Evolutionary conservation across 768 basidiomycete genomes (phyloP).

Genomic region (Tylopilus subfusipes): DNA sequence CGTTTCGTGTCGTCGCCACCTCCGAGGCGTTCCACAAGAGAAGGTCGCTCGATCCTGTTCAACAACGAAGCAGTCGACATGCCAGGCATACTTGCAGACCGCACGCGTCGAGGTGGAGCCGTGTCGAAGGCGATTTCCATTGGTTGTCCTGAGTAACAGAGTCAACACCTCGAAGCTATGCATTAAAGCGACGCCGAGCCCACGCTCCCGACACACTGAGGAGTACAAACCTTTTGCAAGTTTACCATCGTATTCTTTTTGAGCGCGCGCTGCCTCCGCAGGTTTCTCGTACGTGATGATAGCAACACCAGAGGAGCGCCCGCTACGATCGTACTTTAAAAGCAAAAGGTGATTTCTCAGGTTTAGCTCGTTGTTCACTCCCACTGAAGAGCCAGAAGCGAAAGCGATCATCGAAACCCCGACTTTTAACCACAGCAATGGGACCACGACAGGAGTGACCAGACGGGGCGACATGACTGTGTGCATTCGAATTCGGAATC

Average conservation of each 20-base stretch:
- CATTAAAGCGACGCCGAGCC: neutral
- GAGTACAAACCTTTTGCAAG: conserved; percentile 71
- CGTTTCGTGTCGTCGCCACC: conserved; percentile 37
- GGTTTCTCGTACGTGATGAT: conserved; percentile 75
- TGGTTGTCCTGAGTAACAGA: conserved; percentile 58
- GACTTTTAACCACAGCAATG: conserved; percentile 23
- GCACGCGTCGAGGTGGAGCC: conserved; percentile 41
- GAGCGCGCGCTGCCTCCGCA: conserved; percentile 77
- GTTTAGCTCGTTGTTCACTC: conserved; percentile 51
- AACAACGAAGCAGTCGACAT: conserved; percentile 56
- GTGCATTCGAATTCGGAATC: conserved; percentile 42
- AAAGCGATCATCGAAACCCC: conserved; percentile 40
- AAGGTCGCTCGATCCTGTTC: conserved; percentile 71
- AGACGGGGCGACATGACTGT: conserved; percentile 31
- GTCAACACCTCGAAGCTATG: conserved; percentile 1
- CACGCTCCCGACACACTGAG: neutral
- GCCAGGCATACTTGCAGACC: conserved; percentile 45
- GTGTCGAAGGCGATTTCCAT: conserved; percentile 69
- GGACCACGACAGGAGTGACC: conserved; percentile 34
- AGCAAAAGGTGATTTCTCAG: conserved; percentile 46
- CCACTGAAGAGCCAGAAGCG: conserved; percentile 38
- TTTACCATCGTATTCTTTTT: conserved; percentile 81
- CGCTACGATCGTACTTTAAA: conserved; percentile 92
- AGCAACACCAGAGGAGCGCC: conserved; percentile 84
- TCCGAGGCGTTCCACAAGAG: conserved; percentile 63